A percentile compares a stretch with the other conserved stretches of the same genome.
Conservation (phyloP, 768 basidiomycete species). For the Rhodotorula sphaerocarpa region DNA sequence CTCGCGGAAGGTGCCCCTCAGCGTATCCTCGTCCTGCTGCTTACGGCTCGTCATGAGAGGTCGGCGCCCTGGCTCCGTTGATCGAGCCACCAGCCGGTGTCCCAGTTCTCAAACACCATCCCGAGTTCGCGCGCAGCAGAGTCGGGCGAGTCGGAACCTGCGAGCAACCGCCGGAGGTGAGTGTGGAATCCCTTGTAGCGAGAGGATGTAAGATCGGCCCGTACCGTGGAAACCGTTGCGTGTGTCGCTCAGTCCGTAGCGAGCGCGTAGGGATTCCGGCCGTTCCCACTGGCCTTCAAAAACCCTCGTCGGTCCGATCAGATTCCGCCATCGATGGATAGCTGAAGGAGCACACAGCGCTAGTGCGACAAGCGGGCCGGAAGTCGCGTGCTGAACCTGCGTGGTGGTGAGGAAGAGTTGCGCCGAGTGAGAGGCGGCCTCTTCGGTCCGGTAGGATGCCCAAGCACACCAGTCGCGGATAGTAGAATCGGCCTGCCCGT, state of each 20-base stretch:
- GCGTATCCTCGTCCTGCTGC: no score
- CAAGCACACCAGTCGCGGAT: slow-evolving; percentile 30
- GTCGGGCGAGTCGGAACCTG: slow-evolving; percentile 30
- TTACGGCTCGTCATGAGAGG: neutral
- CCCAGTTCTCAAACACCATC: slow-evolving; percentile 35
- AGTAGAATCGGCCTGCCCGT: slow-evolving; percentile 37
- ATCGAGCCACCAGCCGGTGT: slow-evolving; percentile 17
- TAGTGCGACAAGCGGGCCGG: slow-evolving; percentile 36
- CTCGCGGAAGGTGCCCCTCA: no score
- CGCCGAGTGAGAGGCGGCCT: neutral
- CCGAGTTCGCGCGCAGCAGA: slow-evolving; percentile 32
- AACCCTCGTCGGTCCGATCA: slow-evolving; percentile 38
- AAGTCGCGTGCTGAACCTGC: slow-evolving; percentile 33
- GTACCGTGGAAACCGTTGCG: slow-evolving; percentile 39
- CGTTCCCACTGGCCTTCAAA: slow-evolving; percentile 35
- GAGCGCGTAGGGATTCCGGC: slow-evolving; percentile 29
- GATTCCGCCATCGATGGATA: slow-evolving; percentile 27
- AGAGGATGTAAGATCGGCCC: neutral
- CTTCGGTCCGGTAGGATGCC: neutral
- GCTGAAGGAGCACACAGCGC: slow-evolving; percentile 33
- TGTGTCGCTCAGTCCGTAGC: slow-evolving; percentile 37
- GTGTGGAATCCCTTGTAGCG: no score
- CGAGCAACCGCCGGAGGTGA: fast-evolving
- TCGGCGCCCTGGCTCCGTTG: slow-evolving; percentile 1
- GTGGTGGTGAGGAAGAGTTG: neutral